Base-by-base conservation (phyloP, 164 flowering plant species). In the Stephania yunnanensis region DNA sequence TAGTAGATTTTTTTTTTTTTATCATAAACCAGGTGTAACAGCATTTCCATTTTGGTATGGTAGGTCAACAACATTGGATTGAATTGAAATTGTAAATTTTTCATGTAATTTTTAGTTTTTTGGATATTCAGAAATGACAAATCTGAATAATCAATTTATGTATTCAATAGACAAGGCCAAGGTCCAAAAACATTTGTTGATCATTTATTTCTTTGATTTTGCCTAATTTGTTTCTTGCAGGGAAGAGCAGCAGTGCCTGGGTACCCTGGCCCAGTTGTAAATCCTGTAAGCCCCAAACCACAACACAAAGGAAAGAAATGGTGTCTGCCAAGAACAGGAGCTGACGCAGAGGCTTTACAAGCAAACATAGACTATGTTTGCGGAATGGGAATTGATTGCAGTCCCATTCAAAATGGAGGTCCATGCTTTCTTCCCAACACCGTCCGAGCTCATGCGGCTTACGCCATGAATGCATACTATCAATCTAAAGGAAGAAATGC, bases 391-490 rank as follows among this genome's bases (percentile, higher is more conserved):
- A 20, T 87, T 30, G 81, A 88, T 70, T 91, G 97, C 66, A 65
- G 78, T 25, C 80, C 89, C 0, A 89, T 89, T 52, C 83, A 86
- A 76, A 80, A 72, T 20, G 85, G 81, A 12, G 89, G 92, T 3
- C 55, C 81, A 2, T 89, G 95, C 79, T 91, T 88, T 74, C 10
- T 70, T 0, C 95, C 91, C 0, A 78, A 91, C 74, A 85, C 88
- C 0, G 84, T 87, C 25, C 81, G 78, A 42, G 89, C 88, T n/a
- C 92, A 88, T 76, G 90, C 95, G 5, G 88, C 92, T 3, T 89
- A 81, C 75, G 90, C 91, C 79, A 90, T 92, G 93, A 89, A 92
- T 73, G 80, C 71, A 1, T 92, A 87, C 78, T 92, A 83, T 71
- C 92, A 90, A 75, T 77, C 84, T 5, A 79, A 55, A 31, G 91